A percentile compares a stretch with the other conserved stretches of the same genome.
phyloP scores from a whole-genome alignment of 106 monocot genomes.

The Phalaenopsis equestris region DNA sequence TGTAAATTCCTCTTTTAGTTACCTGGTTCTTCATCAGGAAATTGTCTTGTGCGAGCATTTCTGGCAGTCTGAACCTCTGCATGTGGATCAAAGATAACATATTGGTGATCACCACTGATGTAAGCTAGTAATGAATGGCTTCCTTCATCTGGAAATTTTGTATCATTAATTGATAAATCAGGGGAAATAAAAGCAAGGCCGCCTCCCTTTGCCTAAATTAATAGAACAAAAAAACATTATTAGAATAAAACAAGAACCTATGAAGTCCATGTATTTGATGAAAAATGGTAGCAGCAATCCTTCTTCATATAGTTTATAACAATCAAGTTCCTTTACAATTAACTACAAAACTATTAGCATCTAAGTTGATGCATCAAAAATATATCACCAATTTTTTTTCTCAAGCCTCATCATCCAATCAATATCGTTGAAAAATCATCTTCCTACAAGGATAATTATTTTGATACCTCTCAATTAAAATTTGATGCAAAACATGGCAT shows the following conservation, averaged over 20 bases:
- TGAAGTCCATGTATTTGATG: background rate
- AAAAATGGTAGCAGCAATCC: background rate
- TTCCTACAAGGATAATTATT: background rate
- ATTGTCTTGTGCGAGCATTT: slow-evolving; percentile 14
- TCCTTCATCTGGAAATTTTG: slow-evolving; percentile 16
- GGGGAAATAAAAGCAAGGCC: slow-evolving; percentile 52
- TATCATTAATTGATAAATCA: slow-evolving; percentile 9
- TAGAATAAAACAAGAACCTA: background rate
- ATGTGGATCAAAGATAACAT: slow-evolving; percentile 70
- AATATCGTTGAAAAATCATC: too few relatives aligned
- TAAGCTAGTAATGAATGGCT: slow-evolving; percentile 37
- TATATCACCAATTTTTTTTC: too few relatives aligned
- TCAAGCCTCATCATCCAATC: too few relatives aligned
- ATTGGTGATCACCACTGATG: slow-evolving; percentile 70
- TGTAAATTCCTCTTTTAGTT: background rate
- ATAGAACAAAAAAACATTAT: background rate
- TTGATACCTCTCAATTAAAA: background rate
- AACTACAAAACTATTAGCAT: too few relatives aligned
- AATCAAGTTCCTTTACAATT: too few relatives aligned
- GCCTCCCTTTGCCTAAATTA: slow-evolving; percentile 64
- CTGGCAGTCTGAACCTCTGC: slow-evolving; percentile 15
- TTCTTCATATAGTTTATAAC: background rate
- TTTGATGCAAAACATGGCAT: too few relatives aligned
- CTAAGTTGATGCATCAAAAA: too few relatives aligned
- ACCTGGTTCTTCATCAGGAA: slow-evolving; percentile 48